These are phyloP conservation scores for Kuraishia piskuri DNA, from an alignment of 805 yeast species.

Conservation along the genomic window DNA sequence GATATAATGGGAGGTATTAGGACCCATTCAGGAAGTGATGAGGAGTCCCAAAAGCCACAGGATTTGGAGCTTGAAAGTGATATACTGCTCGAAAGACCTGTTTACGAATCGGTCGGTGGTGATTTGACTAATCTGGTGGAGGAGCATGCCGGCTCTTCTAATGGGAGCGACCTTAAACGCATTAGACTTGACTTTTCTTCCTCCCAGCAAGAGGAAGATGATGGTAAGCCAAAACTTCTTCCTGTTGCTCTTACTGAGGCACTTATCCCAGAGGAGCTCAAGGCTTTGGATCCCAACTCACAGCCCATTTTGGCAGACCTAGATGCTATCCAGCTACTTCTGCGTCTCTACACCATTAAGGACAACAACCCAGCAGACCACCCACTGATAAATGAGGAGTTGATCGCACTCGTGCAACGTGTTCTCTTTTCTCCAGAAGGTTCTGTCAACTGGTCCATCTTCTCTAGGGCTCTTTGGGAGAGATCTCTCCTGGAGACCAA, in stretches of 20 bases:
- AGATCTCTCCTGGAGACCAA: constrained; percentile 77
- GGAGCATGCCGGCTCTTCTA: constrained; percentile 25
- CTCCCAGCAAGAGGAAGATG: constrained; percentile 6
- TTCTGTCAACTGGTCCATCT: constrained; percentile 64
- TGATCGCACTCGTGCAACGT: constrained; percentile 68
- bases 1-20: constrained; percentile 11
- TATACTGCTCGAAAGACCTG: constrained; percentile 64
- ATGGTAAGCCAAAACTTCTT: constrained; percentile 33
- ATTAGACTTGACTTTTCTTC: constrained; percentile 30
- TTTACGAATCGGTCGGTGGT: constrained; percentile 51
- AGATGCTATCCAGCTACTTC: constrained; percentile 67
- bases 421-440: constrained; percentile 45
- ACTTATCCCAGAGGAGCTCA: constrained; percentile 49
- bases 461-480: constrained; percentile 81
- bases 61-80: constrained; percentile 65
- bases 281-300: constrained; percentile 62
- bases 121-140: constrained; percentile 31
- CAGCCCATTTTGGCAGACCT: constrained; percentile 67
- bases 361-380: constrained; percentile 68
- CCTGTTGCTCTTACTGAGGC: constrained; percentile 58
- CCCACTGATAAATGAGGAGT: constrained; percentile 70
- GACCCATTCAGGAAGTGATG: constrained; percentile 8
- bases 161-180: constrained; percentile 25
- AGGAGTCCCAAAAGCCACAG: constrained; percentile 35
- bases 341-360: constrained; percentile 54